These are phyloP conservation scores for Cyathus striatus DNA, from an alignment of 768 basidiomycete genomes.

Conservation along the genomic window DNA sequence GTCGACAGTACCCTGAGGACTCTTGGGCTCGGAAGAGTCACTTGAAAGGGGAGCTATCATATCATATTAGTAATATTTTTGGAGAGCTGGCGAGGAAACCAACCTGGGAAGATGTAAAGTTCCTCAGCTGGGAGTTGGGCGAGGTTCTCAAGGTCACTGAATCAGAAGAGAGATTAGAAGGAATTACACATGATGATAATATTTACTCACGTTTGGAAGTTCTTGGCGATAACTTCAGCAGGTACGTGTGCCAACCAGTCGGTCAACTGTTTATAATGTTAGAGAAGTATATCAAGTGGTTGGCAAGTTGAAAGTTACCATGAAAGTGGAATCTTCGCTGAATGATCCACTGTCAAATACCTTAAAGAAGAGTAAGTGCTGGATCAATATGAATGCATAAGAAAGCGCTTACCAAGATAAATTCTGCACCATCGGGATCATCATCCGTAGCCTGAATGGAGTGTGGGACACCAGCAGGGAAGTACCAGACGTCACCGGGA, in stretches of 20 bases:
- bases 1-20: conserved; percentile 40
- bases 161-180: no score
- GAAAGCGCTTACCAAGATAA: conserved; percentile 44
- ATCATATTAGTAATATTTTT: neutral
- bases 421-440: conserved; percentile 42
- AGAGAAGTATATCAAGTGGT: neutral
- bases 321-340: conserved; percentile 48
- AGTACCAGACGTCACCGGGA: conserved; percentile 51
- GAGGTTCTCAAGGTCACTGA: conserved; percentile 28
- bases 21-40: conserved; percentile 26
- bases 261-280: conserved; percentile 28
- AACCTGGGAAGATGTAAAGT: conserved; percentile 48
- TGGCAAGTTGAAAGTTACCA: conserved; percentile 20
- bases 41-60: conserved; percentile 25
- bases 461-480: conserved; percentile 53
- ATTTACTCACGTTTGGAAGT: conserved; percentile 33
- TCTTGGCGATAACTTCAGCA: conserved; percentile 49
- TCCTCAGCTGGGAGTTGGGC: conserved; percentile 38
- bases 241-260: conserved; percentile 54
- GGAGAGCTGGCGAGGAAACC: no score
- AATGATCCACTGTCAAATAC: conserved; percentile 48
- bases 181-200: no score
- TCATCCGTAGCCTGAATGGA: conserved; percentile 47
- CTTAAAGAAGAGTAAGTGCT: conserved; percentile 18
- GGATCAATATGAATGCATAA: neutral